phyloP scores from a whole-genome alignment of 306 rosid genomes.

The Abrus precatorius region DNA sequence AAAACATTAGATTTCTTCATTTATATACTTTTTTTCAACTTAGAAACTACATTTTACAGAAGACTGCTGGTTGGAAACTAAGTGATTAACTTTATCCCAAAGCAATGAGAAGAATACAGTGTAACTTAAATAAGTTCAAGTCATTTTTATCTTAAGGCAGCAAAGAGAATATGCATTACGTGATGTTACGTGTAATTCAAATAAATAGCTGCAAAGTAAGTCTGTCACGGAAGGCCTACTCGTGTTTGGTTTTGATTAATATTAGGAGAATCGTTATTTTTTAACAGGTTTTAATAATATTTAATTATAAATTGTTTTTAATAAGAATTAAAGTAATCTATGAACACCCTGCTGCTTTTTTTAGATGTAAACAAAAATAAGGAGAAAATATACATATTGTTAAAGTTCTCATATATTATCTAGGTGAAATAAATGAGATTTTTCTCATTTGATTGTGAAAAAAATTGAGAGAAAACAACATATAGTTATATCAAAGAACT shows the following conservation, averaged over 20 bases:
- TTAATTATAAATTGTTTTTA: not conserved
- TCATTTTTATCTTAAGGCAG: conserved; percentile 17
- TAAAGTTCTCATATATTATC: too few relatives aligned
- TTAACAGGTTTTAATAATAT: not conserved
- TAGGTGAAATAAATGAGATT: too few relatives aligned
- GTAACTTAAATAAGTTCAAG: conserved; percentile 11
- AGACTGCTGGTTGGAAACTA: not conserved
- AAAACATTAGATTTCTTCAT: too few relatives aligned
- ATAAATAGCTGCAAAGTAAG: not conserved
- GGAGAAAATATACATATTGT: not conserved
- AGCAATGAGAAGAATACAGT: not conserved
- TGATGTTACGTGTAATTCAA: not conserved
- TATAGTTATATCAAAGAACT: too few relatives aligned
- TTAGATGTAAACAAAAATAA: not conserved
- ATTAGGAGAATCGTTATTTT: not conserved
- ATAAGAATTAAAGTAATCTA: too few relatives aligned
- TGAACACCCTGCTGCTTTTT: not conserved
- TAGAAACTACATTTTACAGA: not conserved
- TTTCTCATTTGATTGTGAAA: too few relatives aligned
- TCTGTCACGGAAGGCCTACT: not conserved
- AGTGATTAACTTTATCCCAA: conserved; percentile 1
- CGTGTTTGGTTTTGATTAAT: not conserved
- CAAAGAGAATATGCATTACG: not conserved
- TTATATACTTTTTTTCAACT: too few relatives aligned
- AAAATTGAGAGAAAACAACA: too few relatives aligned